Conservation (phyloP, 371 early-diverging fungal species). For the Mortierella sp. region DNA sequence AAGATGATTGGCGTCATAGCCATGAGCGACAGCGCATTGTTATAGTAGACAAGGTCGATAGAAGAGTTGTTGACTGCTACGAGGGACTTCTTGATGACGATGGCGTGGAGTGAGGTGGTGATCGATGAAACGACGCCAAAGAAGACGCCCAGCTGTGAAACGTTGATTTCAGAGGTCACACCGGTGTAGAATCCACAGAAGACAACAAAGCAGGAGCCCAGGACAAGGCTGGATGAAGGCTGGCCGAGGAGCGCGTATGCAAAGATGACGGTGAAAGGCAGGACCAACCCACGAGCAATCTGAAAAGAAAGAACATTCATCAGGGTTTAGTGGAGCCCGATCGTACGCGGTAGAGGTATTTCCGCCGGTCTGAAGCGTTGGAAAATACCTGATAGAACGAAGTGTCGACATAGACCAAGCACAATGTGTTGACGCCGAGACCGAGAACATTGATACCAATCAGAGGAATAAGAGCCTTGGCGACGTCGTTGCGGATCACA, state of each 20-base stretch:
- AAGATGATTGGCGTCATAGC: conserved; percentile 58
- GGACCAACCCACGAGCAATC: conserved; percentile 65
- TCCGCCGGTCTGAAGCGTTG: no score
- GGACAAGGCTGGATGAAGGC: conserved; percentile 49
- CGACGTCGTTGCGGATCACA: conserved; percentile 24
- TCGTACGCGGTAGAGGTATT: no score
- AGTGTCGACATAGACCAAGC: conserved; percentile 67
- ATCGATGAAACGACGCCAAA: conserved; percentile 63
- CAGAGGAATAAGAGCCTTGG: conserved; percentile 52
- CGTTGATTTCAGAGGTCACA: conserved; percentile 58
- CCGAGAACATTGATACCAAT: conserved; percentile 65
- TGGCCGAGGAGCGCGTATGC: conserved; percentile 52
- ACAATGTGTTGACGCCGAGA: conserved; percentile 64
- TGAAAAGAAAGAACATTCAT: conserved; percentile 5
- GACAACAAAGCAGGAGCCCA: conserved; percentile 59
- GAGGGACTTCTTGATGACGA: conserved; percentile 66
- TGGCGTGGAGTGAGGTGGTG: conserved; percentile 68
- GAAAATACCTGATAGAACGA: conserved; percentile 63
- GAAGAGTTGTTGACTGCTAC: conserved; percentile 60
- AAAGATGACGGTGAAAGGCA: conserved; percentile 66
- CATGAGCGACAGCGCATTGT: conserved; percentile 61
- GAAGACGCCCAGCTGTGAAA: conserved; percentile 42
- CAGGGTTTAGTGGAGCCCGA: no score
- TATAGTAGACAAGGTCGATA: conserved; percentile 68
- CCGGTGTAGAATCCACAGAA: conserved; percentile 66